Conservation (phyloP, 306 rosid species). For the Quercus engelmannii region DNA sequence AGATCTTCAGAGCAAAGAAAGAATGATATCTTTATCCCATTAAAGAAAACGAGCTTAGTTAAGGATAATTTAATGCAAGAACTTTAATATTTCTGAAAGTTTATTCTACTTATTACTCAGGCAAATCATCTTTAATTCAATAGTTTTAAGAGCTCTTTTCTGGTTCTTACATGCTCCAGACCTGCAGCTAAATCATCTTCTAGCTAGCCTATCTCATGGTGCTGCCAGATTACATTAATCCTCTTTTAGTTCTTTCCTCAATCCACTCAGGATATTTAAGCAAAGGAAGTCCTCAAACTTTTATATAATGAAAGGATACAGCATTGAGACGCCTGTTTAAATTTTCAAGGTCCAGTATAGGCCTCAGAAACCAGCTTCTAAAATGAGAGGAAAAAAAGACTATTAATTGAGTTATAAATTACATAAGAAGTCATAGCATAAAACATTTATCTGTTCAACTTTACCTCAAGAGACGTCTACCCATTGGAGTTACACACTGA, state of each 20-base stretch:
- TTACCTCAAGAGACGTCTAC: conserved; percentile 91
- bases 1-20: conserved; percentile 78
- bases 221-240: not conserved
- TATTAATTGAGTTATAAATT: not conserved
- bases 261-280: not conserved
- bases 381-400: not conserved
- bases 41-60: conserved; percentile 38
- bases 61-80: not conserved
- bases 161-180: not conserved
- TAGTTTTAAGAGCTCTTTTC: not conserved
- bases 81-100: not conserved
- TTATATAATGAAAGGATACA: conserved; percentile 63
- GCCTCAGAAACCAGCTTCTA: conserved; percentile 96
- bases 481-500: conserved; percentile 91
- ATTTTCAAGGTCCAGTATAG: conserved; percentile 82
- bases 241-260: conserved; percentile 3
- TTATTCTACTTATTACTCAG: not conserved
- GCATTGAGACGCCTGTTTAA: conserved; percentile 76
- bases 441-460: conserved; percentile 4
- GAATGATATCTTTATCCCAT: conserved; percentile 75
- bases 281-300: not conserved
- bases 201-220: not conserved
- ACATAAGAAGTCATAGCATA: not conserved
- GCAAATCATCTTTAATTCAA: not conserved
- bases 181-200: not conserved